A percentile compares a stretch with the other conserved stretches of the same genome.
These are phyloP conservation scores for Ogataea angusta DNA, from an alignment of 805 yeast genomes.

Conservation along the genomic window DNA sequence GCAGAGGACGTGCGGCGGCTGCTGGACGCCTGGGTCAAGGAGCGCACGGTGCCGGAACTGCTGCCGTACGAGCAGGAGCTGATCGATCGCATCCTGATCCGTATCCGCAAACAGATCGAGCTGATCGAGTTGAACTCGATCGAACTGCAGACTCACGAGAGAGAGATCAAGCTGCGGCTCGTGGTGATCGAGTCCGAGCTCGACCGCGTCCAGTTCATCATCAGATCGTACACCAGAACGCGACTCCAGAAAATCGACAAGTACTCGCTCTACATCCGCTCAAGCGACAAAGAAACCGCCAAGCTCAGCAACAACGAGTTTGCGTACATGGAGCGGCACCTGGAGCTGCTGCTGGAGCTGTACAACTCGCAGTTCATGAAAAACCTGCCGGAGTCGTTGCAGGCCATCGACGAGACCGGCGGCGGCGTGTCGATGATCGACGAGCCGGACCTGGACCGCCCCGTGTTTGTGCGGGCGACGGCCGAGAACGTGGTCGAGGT, in stretches of 20 bases:
- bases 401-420: conserved; percentile 70
- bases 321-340: conserved; percentile 66
- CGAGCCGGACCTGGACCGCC: conserved; percentile 68
- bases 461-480: conserved; percentile 70
- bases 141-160: conserved; percentile 62
- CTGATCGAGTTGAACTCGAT: conserved; percentile 74
- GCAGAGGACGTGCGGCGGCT: conserved; percentile 43
- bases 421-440: conserved; percentile 74
- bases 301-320: conserved; percentile 59
- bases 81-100: conserved; percentile 52
- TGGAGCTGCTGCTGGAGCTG: conserved; percentile 57
- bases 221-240: conserved; percentile 78
- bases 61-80: conserved; percentile 66
- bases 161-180: conserved; percentile 70
- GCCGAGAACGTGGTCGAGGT: conserved; percentile 37
- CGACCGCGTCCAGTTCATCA: conserved; percentile 77
- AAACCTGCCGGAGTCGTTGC: conserved; percentile 64
- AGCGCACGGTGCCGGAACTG: conserved; percentile 84
- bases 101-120: conserved; percentile 70
- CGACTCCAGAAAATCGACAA: conserved; percentile 74
- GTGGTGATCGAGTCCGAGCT: conserved; percentile 89
- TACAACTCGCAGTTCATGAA: conserved; percentile 66
- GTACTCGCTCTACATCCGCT: conserved; percentile 58
- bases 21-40: conserved; percentile 72
- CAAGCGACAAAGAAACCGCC: conserved; percentile 34